Base-by-base conservation (phyloP, 176 grass and related monocot genomes). In the Dactylis glomerata region DNA sequence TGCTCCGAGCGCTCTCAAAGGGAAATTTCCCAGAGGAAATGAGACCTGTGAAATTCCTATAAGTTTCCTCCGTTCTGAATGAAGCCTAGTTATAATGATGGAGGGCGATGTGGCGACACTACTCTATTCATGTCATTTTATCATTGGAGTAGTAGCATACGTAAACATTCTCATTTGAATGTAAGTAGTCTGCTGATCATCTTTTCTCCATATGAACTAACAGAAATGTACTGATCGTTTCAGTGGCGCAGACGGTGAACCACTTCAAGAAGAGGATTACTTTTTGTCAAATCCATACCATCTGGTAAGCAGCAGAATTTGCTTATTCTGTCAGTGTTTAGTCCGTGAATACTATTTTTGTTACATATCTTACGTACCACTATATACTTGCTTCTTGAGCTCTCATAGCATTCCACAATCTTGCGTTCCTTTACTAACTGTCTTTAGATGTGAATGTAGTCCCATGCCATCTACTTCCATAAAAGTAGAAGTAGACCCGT, bases 231-330 rank as follows among this genome's bases (percentile, higher is more conserved):
- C 73, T 85, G 49, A 11, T 37, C 10, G 65, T 81, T 88, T 33
- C 50, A 99, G 97, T 81, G 90, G 91, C 17, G 64, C 83, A 84
- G 87, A 95, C 26, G 92, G 86, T 64, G 89, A 90, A 70, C 82
- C 89, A 68, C 83, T 98, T 85, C 90, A 93, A 90, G 97, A 99
- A 86, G 93, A 99, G 76, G 92, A 99, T 81, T 96, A 94, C 86
- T 99, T 96, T 51, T 91, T 90, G 51, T 99, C 97, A 44, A 99
- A 96, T 83, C 97, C 97, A 66, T 99, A 99, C 83, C 89, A 99
- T 93, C 77, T 99, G 93, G 97, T 99, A 94, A 84, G 68, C 49
- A 90, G 31, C 45, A 73, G 19, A 70, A 84, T 77, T 65, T 82
- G 28, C 32, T 49, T 79, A 16, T 41, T 84, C 62, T 64, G 37